Evolutionary conservation across 768 basidiomycete species (phyloP).

Genomic region (Tephrocybe sp.): DNA sequence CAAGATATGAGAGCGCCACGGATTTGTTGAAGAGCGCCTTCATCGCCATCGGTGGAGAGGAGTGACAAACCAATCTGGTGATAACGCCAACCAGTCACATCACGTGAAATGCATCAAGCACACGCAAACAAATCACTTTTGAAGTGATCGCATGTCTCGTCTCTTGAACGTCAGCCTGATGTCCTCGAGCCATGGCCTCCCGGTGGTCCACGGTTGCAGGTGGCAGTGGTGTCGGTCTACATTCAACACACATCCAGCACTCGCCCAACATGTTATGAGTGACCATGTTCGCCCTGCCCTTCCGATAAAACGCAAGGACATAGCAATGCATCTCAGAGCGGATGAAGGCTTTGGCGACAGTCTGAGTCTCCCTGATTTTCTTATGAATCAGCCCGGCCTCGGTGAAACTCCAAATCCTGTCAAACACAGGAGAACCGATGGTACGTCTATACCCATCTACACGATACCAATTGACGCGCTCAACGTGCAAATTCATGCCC

Average conservation of each 20-base stretch:
- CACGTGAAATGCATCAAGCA: slow-evolving; percentile 10
- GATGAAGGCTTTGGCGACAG: slow-evolving; percentile 48
- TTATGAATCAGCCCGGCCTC: neutral
- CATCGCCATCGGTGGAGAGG: slow-evolving; percentile 13
- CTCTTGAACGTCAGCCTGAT: neutral
- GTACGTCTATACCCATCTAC: slow-evolving; percentile 1
- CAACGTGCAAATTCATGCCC: neutral
- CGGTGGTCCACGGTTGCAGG: slow-evolving; percentile 36
- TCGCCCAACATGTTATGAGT: slow-evolving; percentile 44
- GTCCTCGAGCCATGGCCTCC: slow-evolving; percentile 8
- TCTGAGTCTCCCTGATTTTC: slow-evolving; percentile 23
- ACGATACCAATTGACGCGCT: neutral
- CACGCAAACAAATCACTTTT: slow-evolving; percentile 2
- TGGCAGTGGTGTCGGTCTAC: slow-evolving; percentile 55
- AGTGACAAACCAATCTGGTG: neutral
- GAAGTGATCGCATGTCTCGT: neutral
- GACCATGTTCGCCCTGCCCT: slow-evolving; percentile 46
- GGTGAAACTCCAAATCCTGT: neutral
- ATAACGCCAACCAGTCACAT: slow-evolving; percentile 13
- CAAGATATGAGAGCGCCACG: slow-evolving; percentile 46
- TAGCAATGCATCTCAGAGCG: slow-evolving; percentile 39
- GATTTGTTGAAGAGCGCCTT: slow-evolving; percentile 31
- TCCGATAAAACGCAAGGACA: slow-evolving; percentile 45
- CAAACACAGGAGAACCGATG: neutral
- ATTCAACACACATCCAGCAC: slow-evolving; percentile 36